Conservation (phyloP, 192 early-diverging fungal genomes). For the Gorgonomyces haynaldii region DNA sequence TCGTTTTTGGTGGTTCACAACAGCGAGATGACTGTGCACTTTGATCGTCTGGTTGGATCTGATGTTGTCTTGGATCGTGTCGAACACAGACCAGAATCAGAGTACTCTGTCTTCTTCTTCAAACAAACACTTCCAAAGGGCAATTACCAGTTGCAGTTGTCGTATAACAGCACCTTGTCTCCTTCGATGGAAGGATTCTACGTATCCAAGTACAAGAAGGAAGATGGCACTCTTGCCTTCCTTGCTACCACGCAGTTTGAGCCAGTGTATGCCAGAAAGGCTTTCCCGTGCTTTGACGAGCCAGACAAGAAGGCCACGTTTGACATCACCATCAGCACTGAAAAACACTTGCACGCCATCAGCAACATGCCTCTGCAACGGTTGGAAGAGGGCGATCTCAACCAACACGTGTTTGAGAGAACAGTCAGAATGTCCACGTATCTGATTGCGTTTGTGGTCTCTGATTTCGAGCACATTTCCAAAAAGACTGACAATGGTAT, state of each 20-base stretch:
- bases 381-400: constrained; percentile 15
- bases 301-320: constrained; percentile 48
- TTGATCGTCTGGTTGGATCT: background rate
- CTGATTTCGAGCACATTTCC: constrained; percentile 29
- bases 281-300: constrained; percentile 32
- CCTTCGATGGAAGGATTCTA: constrained; percentile 6
- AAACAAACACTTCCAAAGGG: background rate
- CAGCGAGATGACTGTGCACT: background rate
- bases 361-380: constrained; percentile 42
- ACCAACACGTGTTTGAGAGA: constrained; percentile 20
- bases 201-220: background rate
- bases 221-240: background rate
- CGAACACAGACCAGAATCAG: background rate
- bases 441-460: constrained; percentile 41
- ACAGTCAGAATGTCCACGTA: constrained; percentile 23
- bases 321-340: constrained; percentile 29
- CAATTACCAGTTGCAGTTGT: background rate
- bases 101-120: constrained; percentile 4
- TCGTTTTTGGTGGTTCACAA: constrained; percentile 40
- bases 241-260: constrained; percentile 37
- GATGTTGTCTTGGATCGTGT: background rate
- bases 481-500: constrained; percentile 15
- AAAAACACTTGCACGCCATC: constrained; percentile 24
- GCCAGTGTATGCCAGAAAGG: constrained; percentile 18
- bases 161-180: background rate